Evolutionary conservation across 768 basidiomycete genomes (phyloP).

Genomic region (Myochromella boudieri): DNA sequence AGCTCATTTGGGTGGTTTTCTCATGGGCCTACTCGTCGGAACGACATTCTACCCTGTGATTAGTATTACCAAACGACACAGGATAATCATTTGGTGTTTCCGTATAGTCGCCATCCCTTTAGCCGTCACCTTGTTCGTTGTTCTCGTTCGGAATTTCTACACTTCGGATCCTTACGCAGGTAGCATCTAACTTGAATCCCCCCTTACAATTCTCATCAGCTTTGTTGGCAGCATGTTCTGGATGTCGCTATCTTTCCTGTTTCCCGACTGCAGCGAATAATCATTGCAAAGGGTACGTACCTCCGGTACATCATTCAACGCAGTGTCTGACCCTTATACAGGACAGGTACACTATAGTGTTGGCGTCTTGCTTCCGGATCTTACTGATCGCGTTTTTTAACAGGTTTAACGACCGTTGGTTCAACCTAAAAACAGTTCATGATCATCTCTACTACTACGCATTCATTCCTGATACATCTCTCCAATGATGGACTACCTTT

Average conservation of each 20-base stretch:
- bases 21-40: conserved; percentile 81
- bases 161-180: conserved; percentile 84
- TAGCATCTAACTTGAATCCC: too few species aligned
- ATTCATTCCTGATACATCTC: background rate
- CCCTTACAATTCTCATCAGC: conserved; percentile 9
- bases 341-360: conserved; percentile 20
- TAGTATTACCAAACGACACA: conserved; percentile 73
- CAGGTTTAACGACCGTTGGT: conserved; percentile 8
- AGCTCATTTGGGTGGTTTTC: conserved; percentile 88
- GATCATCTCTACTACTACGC: background rate
- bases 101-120: conserved; percentile 75
- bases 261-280: conserved; percentile 76
- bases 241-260: conserved; percentile 90
- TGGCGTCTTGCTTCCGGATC: too few species aligned
- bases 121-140: conserved; percentile 76
- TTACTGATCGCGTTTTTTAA: background rate
- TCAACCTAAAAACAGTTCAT: background rate
- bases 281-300: conserved; percentile 57
- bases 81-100: conserved; percentile 67
- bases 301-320: background rate
- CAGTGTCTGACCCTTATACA: conserved; percentile 4
- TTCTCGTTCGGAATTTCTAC: conserved; percentile 88
- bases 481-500: background rate
- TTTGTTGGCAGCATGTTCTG: conserved; percentile 61
- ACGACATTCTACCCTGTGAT: conserved; percentile 90